Percentiles rank a stretch among this genome's conserved stretches.
Conservation (phyloP, 768 basidiomycete species). For the Phlebiopsis gigantea region DNA sequence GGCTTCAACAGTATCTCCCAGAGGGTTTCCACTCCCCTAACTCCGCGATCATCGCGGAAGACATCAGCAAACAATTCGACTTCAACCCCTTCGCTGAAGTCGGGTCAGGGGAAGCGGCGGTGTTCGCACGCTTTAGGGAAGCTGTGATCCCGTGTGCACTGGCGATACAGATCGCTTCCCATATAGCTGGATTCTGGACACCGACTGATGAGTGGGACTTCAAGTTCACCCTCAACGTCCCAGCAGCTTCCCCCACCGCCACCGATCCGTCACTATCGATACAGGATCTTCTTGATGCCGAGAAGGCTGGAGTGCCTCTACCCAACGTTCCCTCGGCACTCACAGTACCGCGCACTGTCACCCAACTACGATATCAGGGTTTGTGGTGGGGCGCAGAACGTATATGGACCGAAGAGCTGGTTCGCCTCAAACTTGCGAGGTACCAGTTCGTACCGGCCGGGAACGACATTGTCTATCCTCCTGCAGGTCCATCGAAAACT, state of each 20-base stretch:
- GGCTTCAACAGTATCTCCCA: slow-evolving; percentile 12
- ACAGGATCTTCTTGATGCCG: slow-evolving; percentile 41
- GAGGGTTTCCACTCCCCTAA: slow-evolving; percentile 11
- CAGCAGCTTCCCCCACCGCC: slow-evolving; percentile 2
- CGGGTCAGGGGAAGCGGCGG: not conserved
- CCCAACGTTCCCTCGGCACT: slow-evolving; percentile 10
- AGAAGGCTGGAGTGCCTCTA: slow-evolving; percentile 27
- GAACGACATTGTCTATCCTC: slow-evolving; percentile 49
- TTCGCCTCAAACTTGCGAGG: slow-evolving; percentile 70
- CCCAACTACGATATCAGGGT: slow-evolving; percentile 66
- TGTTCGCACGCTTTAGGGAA: slow-evolving; percentile 34
- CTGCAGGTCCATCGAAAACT: slow-evolving; percentile 45
- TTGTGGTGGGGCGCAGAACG: slow-evolving; percentile 89
- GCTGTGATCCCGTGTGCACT: slow-evolving; percentile 62
- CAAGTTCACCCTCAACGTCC: slow-evolving; percentile 38
- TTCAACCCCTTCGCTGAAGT: slow-evolving; percentile 50
- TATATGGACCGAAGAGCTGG: slow-evolving; percentile 82
- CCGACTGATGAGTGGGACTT: slow-evolving; percentile 72
- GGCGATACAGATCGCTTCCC: slow-evolving; percentile 66
- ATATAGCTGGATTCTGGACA: slow-evolving; percentile 60
- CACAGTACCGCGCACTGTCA: slow-evolving; percentile 25
- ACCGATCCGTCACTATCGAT: slow-evolving; percentile 25
- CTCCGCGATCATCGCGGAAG: slow-evolving; percentile 16
- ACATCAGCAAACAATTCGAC: slow-evolving; percentile 29
- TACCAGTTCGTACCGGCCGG: slow-evolving; percentile 64